A percentile compares a stretch with the other conserved stretches of the same genome.
Evolutionary conservation across 352 stramenopile species (phyloP).

Genomic region (Stephanocyclus meneghinianus): DNA sequence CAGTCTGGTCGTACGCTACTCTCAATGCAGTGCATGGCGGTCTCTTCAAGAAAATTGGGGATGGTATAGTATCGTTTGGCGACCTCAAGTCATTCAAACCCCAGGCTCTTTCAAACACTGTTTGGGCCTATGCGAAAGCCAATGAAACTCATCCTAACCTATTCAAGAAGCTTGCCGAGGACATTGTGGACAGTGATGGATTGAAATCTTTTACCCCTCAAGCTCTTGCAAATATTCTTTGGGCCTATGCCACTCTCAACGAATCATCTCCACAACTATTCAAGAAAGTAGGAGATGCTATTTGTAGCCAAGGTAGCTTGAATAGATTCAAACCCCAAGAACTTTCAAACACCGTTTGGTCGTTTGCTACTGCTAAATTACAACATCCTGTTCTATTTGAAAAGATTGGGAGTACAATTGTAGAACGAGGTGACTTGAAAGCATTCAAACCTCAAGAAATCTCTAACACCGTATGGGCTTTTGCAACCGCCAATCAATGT

Average conservation of each 20-base stretch:
- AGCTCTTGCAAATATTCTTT: background rate
- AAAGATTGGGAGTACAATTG: slow-evolving; percentile 20
- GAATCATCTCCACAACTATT: background rate
- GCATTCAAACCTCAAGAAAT: slow-evolving; percentile 19
- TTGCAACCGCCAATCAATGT: slow-evolving; percentile 7
- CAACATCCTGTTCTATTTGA: slow-evolving; percentile 33
- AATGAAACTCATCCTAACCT: slow-evolving; percentile 17
- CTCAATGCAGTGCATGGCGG: slow-evolving; percentile 16
- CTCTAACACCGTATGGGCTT: slow-evolving; percentile 23
- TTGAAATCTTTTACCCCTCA: background rate
- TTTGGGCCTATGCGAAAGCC: slow-evolving; percentile 25
- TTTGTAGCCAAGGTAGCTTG: slow-evolving; percentile 1
- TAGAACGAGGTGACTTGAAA: slow-evolving; percentile 6
- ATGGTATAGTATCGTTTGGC: slow-evolving; percentile 21
- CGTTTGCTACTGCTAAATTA: slow-evolving; percentile 31
- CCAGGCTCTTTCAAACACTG: slow-evolving; percentile 16
- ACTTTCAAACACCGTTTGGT: slow-evolving; percentile 40
- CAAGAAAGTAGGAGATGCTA: slow-evolving; percentile 6
- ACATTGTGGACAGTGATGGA: background rate
- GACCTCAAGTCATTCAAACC: slow-evolving; percentile 9
- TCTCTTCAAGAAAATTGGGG: slow-evolving; percentile 32
- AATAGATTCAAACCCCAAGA: background rate
- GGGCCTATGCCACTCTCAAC: background rate
- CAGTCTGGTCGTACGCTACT: slow-evolving; percentile 43
- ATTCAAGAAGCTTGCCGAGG: slow-evolving; percentile 10